phyloP scores from a whole-genome alignment of 1,284 basidiomycete genomes.

The Ceratobasidium sp. region DNA sequence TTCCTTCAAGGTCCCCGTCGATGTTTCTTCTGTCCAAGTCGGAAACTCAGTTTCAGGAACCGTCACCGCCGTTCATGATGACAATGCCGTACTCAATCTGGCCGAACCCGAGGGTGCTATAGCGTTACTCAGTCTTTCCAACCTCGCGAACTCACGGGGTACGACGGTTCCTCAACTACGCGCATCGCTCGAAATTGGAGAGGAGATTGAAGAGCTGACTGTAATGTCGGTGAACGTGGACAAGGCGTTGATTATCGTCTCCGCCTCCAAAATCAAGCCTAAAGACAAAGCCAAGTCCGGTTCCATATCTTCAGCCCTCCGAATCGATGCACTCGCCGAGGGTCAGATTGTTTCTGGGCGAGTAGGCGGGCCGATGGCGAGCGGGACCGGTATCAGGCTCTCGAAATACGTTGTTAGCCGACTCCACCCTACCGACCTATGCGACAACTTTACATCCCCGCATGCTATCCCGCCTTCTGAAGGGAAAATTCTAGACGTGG shows the following conservation, averaged over 20 bases:
- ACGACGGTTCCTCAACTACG: conserved; percentile 80
- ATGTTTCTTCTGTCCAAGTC: conserved; percentile 81
- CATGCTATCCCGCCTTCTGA: conserved; percentile 69
- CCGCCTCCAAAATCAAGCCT: conserved; percentile 65
- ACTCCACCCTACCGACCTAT: conserved; percentile 83
- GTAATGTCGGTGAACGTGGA: conserved; percentile 94
- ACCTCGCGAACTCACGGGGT: conserved; percentile 86
- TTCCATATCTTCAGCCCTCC: neutral
- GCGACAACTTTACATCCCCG: conserved; percentile 78
- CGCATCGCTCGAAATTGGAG: conserved; percentile 75
- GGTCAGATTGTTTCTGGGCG: conserved; percentile 85
- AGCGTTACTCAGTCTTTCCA: conserved; percentile 88
- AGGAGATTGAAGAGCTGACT: conserved; percentile 81
- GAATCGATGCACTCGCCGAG: conserved; percentile 60
- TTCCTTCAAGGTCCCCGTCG: conserved; percentile 66
- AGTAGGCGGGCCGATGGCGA: conserved; percentile 71
- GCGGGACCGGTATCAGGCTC: conserved; percentile 83
- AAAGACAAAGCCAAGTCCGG: conserved; percentile 38
- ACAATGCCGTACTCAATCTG: conserved; percentile 83
- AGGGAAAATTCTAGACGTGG: conserved; percentile 78
- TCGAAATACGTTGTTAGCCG: conserved; percentile 77
- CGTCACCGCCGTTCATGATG: conserved; percentile 85
- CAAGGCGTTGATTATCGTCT: conserved; percentile 88
- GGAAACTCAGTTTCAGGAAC: conserved; percentile 80
- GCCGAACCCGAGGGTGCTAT: conserved; percentile 75